phyloP scores from a whole-genome alignment of 2,329 filamentous ascomycete genomes.

The Salinomyces thailandicus region DNA sequence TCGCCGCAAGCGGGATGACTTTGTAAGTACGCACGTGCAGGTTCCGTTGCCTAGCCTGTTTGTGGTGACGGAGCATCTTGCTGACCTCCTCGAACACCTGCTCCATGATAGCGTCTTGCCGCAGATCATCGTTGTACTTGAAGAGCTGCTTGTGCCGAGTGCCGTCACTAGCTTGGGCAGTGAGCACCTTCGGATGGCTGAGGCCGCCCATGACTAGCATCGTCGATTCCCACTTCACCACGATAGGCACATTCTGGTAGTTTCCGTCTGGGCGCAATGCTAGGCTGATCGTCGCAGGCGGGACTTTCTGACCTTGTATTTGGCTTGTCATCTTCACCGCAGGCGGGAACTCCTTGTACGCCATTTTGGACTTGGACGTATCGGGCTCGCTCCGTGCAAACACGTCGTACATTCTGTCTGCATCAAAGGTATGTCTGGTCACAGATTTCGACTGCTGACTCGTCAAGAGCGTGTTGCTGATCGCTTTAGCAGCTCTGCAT shows the following conservation, averaged over 20 bases:
- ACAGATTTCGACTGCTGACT: conserved; percentile 43
- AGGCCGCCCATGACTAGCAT: conserved; percentile 84
- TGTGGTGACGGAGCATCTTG: conserved; percentile 74
- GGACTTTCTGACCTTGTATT: conserved; percentile 56
- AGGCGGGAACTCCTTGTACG: conserved; percentile 52
- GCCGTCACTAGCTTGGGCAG: conserved; percentile 68
- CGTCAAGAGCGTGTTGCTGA: conserved; percentile 52
- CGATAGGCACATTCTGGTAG: conserved; percentile 67
- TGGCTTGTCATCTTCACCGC: conserved; percentile 54
- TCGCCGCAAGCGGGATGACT: conserved; percentile 76
- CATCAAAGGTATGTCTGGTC: conserved; percentile 63
- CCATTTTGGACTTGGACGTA: conserved; percentile 32
- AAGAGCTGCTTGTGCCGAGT: conserved; percentile 77
- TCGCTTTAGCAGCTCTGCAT: conserved; percentile 57
- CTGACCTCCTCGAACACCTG: conserved; percentile 97
- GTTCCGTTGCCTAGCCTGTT: conserved; percentile 75
- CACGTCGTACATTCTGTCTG: conserved; percentile 54
- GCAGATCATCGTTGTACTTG: conserved; percentile 79
- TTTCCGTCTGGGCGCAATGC: conserved; percentile 61
- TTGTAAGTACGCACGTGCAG: conserved; percentile 94
- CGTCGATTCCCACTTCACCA: conserved; percentile 58
- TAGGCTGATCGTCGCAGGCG: conserved; percentile 82
- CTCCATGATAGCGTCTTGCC: conserved; percentile 98
- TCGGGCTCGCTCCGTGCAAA: conserved; percentile 48
- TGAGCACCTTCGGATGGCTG: conserved; percentile 88